Evolutionary conservation across 2,329 filamentous ascomycete species (phyloP), one percentile per base, ranked within the genome.

Genomic region (Chaetomium sp.): DNA sequence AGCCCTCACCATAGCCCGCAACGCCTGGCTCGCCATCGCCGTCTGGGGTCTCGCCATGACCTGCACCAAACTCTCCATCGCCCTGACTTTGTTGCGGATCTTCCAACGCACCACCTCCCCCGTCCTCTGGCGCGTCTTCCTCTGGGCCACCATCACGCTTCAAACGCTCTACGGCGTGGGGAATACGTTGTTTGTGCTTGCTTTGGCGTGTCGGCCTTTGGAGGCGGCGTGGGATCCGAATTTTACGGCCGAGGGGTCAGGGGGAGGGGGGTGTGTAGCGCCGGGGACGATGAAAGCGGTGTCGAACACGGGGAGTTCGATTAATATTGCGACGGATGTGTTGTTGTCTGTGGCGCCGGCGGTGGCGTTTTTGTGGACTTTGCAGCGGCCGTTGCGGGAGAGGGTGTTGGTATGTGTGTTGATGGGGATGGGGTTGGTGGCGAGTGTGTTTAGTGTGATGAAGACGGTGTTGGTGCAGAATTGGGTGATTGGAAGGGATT

Each of bases 361-460:
- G 2, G 19, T 27, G 19, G 59, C 58, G 2, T 64, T 64, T 19
- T 46, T 64, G 19, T 49, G 57, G n/a, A 61, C 61, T 36, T 50
- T 64, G n/a, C 61, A 62, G 48, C 58, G 62, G 2, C 61, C 61
- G 33, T 43, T 64, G 19, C 58, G 61, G 11, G 62, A 64, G 55
- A 46, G 62, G 12, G 12, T 63, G 4, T 61, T 64, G 49, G 61
- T 64, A 5, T 64, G 60, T 50, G 54, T 58, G 36, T 41, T 64
- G n/a, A 64, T 64, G 62, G 60, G 59, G n/a, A 61, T 64, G 57
- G 62, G 62, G n/a, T 14, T 64, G 49, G 51, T 64, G 9, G 62
- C 62, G 6, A 59, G 55, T n/a, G 51, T 56, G 1, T 58, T 57
- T n/a, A 56, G 52, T 32, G 57, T 64, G 34, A 49, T 60, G 35